phyloP scores from a whole-genome alignment of 345 rosid species.

The Hypericum androsaemum region DNA sequence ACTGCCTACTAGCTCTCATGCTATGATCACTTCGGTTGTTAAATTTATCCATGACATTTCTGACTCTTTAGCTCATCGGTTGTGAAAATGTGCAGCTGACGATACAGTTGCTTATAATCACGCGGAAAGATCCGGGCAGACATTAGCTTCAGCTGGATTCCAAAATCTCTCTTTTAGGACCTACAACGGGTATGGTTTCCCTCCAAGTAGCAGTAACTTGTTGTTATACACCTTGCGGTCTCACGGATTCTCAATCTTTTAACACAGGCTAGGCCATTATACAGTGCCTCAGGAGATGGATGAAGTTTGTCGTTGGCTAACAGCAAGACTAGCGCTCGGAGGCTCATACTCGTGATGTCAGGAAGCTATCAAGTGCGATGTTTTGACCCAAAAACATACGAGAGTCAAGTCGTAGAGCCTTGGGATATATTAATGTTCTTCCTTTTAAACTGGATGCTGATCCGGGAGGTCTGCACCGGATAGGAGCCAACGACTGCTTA shows the following conservation, averaged over 20 bases:
- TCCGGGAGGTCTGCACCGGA: too few relatives aligned
- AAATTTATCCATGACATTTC: too few relatives aligned
- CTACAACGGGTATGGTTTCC: slow-evolving; percentile 28
- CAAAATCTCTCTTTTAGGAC: slow-evolving; percentile 25
- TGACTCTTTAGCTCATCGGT: too few relatives aligned
- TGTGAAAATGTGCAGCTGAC: slow-evolving; percentile 28
- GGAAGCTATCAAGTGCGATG: neutral
- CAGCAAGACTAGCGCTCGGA: slow-evolving; percentile 19
- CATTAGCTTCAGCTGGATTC: slow-evolving; percentile 42
- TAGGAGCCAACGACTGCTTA: too few relatives aligned
- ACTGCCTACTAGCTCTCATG: slow-evolving; percentile 1
- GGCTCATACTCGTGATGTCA: slow-evolving; percentile 10
- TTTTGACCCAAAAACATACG: too few relatives aligned
- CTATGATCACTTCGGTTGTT: too few relatives aligned
- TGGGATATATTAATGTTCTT: too few relatives aligned
- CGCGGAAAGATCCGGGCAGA: slow-evolving; percentile 53
- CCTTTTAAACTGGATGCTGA: too few relatives aligned
- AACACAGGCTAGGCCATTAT: slow-evolving; percentile 35
- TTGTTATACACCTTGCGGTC: neutral
- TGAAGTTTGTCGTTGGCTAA: slow-evolving; percentile 35
- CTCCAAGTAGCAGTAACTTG: neutral
- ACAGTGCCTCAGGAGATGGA: slow-evolving; percentile 40
- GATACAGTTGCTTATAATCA: slow-evolving; percentile 50
- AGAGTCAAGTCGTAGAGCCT: too few relatives aligned
- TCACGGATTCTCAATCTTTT: slow-evolving; percentile 2